phyloP scores from a whole-genome alignment of 192 early-diverging fungal genomes.

The Linderina pennispora region DNA sequence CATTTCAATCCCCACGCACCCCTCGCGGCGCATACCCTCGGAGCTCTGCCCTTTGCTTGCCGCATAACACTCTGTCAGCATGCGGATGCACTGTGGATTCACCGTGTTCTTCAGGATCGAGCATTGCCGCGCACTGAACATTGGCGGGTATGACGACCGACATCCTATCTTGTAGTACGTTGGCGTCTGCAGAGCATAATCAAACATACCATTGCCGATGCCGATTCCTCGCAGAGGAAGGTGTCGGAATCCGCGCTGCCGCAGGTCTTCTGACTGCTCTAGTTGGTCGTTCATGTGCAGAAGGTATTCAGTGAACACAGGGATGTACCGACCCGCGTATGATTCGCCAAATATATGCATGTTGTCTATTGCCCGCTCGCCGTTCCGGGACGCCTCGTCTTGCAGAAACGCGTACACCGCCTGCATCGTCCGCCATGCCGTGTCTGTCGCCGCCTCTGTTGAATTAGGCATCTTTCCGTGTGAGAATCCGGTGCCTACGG shows the following conservation, averaged over 20 bases:
- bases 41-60: constrained; percentile 15
- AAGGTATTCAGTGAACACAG: constrained; percentile 38
- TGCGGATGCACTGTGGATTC: constrained; percentile 38
- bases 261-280: constrained; percentile 7
- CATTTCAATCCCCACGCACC: constrained; percentile 5
- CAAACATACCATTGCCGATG: constrained; percentile 52
- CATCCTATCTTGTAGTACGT: constrained; percentile 40
- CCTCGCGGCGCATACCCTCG: constrained; percentile 10
- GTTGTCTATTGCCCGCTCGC: constrained; percentile 4
- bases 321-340: constrained; percentile 52
- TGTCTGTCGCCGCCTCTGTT: constrained; percentile 40
- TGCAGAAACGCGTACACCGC: constrained; percentile 30
- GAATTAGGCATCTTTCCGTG: constrained; percentile 48
- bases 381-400: constrained; percentile 1
- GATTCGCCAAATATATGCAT: constrained; percentile 52
- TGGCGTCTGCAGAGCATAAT: constrained; percentile 29
- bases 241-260: constrained; percentile 11
- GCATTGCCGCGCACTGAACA: constrained; percentile 20
- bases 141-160: constrained; percentile 29
- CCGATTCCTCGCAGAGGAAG: constrained; percentile 46
- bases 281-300: constrained; percentile 32
- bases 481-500: constrained; percentile 67
- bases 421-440: constrained; percentile 46
- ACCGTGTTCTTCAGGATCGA: constrained; percentile 35
- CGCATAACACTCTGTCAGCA: constrained; percentile 51